A percentile compares a stretch with the other conserved stretches of the same genome.
These are phyloP conservation scores for Microbotryum saponariae DNA, from an alignment of 1,284 basidiomycete species.

Conservation along the genomic window DNA sequence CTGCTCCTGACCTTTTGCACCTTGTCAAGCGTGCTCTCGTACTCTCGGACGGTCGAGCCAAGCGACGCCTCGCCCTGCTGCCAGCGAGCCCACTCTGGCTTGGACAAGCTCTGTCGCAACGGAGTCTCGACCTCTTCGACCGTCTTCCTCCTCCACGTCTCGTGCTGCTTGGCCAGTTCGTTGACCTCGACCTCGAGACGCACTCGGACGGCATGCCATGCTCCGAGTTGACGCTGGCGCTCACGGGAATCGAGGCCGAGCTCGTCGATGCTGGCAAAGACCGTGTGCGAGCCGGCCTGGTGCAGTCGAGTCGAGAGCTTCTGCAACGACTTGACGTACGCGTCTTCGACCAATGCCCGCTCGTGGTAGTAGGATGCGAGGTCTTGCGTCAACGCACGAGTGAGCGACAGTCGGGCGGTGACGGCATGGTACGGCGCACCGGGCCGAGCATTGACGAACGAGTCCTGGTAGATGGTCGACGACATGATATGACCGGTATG, in stretches of 20 bases:
- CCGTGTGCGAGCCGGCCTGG: conserved; percentile 24
- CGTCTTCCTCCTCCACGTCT: conserved; percentile 13
- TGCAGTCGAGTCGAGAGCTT: conserved; percentile 45
- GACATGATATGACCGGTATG: background rate
- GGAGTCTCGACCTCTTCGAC: conserved; percentile 14
- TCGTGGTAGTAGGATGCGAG: conserved; percentile 48
- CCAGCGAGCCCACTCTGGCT: conserved; percentile 20
- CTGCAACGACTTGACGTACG: conserved; percentile 47
- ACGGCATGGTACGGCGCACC: conserved; percentile 15
- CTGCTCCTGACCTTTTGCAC: conserved; percentile 19
- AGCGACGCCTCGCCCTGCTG: conserved; percentile 3
- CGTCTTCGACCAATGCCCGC: conserved; percentile 45
- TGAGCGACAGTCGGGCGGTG: conserved; percentile 14
- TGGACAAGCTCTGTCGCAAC: conserved; percentile 8
- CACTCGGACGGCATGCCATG: conserved; percentile 1
- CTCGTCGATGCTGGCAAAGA: conserved; percentile 9
- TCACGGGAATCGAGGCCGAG: conserved; percentile 4
- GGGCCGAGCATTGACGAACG: conserved; percentile 19
- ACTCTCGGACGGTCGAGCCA: conserved; percentile 12
- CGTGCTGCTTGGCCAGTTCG: conserved; percentile 13
- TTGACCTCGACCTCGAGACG: conserved; percentile 18
- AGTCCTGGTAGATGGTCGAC: conserved; percentile 13
- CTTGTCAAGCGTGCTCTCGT: conserved; percentile 23
- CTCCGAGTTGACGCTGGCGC: conserved; percentile 11
- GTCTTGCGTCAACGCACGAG: conserved; percentile 24